phyloP scores from a whole-genome alignment of 2,329 filamentous ascomycete genomes.

The Calycina marina region DNA sequence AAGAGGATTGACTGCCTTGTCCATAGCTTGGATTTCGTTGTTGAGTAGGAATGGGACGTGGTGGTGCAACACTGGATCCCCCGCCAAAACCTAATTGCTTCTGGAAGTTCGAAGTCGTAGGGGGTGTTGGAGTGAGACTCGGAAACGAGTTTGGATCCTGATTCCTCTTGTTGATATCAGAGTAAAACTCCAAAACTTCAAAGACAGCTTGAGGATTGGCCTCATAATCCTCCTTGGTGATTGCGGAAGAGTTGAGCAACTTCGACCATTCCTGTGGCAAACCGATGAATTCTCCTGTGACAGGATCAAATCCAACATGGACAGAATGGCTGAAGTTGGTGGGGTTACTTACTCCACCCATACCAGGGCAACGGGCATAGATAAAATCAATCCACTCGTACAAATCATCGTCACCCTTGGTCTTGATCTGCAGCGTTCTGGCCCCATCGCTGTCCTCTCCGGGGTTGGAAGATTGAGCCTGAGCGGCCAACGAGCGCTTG shows the following conservation, averaged over 20 bases:
- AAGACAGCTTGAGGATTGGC: slow-evolving; percentile 82
- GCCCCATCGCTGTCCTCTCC: slow-evolving; percentile 61
- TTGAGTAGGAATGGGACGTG: slow-evolving; percentile 43
- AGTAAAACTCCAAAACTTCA: slow-evolving; percentile 75
- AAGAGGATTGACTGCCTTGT: slow-evolving; percentile 11
- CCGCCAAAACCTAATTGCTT: slow-evolving; percentile 46
- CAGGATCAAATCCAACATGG: slow-evolving; percentile 92
- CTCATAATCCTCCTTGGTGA: slow-evolving; percentile 97
- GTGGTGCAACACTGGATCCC: slow-evolving; percentile 47
- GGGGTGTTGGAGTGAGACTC: slow-evolving; percentile 53
- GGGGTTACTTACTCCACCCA: slow-evolving; percentile 96
- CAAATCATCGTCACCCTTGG: slow-evolving; percentile 90
- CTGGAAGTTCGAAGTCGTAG: slow-evolving; percentile 36
- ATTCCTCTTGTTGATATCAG: slow-evolving; percentile 62
- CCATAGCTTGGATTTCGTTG: slow-evolving; percentile 30
- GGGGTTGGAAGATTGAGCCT: slow-evolving; percentile 52
- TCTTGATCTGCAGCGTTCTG: slow-evolving; percentile 77
- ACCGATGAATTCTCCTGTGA: slow-evolving; percentile 88
- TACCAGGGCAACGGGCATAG: slow-evolving; percentile 88
- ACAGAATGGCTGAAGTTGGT: slow-evolving; percentile 97
- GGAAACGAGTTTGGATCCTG: slow-evolving; percentile 57
- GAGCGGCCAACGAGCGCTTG: slow-evolving; percentile 55
- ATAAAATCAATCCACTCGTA: slow-evolving; percentile 99
- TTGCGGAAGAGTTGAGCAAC: slow-evolving; percentile 85
- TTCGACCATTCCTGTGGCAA: slow-evolving; percentile 95